phyloP scores from a whole-genome alignment of 2,329 filamentous ascomycete genomes.

The Hyphodiscus sp. region DNA sequence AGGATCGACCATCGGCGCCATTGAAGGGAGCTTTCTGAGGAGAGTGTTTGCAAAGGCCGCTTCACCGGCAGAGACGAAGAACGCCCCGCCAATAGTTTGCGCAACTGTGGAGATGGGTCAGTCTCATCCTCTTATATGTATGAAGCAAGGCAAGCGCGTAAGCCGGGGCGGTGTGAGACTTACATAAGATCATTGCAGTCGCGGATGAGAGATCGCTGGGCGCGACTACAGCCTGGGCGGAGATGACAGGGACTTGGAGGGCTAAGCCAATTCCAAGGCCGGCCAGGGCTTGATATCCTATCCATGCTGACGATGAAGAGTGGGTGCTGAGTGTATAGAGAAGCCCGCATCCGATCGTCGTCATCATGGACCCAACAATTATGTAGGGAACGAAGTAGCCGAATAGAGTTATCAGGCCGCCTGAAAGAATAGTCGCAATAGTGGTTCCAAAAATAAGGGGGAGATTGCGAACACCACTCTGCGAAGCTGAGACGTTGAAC shows the following conservation, averaged over 20 bases:
- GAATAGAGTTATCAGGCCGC: constrained; percentile 27
- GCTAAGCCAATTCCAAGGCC: constrained; percentile 51
- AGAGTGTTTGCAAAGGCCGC: constrained; percentile 42
- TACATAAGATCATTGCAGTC: constrained; percentile 37
- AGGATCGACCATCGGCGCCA: constrained; percentile 34
- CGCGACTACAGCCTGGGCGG: constrained; percentile 31
- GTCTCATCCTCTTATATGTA: neutral
- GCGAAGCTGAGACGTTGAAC: constrained; percentile 29
- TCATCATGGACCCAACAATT: constrained; percentile 25
- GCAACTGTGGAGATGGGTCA: constrained; percentile 30
- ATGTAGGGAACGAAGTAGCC: constrained; percentile 34
- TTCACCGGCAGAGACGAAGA: constrained; percentile 43
- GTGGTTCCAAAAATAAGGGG: constrained; percentile 31
- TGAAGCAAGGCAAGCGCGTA: neutral
- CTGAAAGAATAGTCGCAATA: constrained; percentile 31
- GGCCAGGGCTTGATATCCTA: constrained; percentile 50
- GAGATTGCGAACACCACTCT: constrained; percentile 34
- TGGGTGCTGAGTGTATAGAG: constrained; percentile 45
- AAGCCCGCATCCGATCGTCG: constrained; percentile 42
- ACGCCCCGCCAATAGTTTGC: constrained; percentile 45
- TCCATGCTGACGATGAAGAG: constrained; percentile 45
- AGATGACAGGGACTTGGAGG: constrained; percentile 39
- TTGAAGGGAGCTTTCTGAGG: constrained; percentile 29
- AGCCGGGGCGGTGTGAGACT: neutral
- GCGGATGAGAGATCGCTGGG: constrained; percentile 39